Conservation (phyloP, 208 protist genomes). For the Acanthamoeba royreba region DNA sequence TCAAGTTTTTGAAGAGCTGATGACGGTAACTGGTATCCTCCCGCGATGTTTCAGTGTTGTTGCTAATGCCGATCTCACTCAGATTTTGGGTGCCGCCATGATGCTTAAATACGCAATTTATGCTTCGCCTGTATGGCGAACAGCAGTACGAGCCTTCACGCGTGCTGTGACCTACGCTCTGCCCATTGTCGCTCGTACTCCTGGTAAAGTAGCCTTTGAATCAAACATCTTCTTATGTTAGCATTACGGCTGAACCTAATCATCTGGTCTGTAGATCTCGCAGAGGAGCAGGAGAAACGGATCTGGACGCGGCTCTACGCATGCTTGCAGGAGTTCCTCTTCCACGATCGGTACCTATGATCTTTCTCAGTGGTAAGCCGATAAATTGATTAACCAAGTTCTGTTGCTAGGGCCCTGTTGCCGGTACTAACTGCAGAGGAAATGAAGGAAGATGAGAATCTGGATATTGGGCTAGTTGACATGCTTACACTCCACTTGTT, state of each 20-base stretch:
- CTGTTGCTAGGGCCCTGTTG: neutral
- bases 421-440: neutral
- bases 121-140: neutral
- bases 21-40: neutral
- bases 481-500: neutral
- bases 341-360: constrained; percentile 9
- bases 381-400: neutral
- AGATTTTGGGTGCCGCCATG: constrained; percentile 15
- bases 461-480: neutral
- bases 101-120: constrained; percentile 44
- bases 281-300: constrained; percentile 6
- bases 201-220: neutral
- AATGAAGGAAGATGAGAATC: constrained; percentile 1
- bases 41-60: neutral
- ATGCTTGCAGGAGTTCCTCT: constrained; percentile 42
- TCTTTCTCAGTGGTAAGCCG: no score
- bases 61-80: neutral
- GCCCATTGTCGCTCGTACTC: neutral
- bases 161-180: neutral
- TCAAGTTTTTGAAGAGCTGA: constrained; percentile 21
- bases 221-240: neutral
- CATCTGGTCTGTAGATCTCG: neutral
- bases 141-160: constrained; percentile 3
- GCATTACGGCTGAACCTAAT: no score
- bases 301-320: constrained; percentile 44